Base-by-base conservation (phyloP, 257 asterid species). In the Haberlea rhodopensis region DNA sequence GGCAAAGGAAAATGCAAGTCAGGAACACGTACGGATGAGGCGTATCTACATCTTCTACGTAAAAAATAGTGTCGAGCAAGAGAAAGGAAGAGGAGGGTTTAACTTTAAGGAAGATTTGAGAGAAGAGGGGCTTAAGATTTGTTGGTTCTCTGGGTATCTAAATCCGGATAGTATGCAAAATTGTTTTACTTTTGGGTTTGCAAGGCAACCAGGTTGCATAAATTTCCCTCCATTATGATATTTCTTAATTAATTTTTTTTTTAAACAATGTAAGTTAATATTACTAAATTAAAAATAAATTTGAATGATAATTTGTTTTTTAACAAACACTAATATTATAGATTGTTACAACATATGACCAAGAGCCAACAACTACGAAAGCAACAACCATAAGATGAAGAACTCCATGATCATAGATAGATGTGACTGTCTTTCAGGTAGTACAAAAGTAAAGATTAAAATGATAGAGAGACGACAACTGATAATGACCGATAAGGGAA, bases 221-320 rank as follows among this genome's bases (percentile, higher is more conserved):
- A 54, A 63, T 79, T 73, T 78, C 80, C 84, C 84, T 79, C 80
- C 84, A 75, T 71, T 69, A 75, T 68, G 63, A 34, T 64, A 37
- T 63, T 64, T 57, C 57, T 59, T 51, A 68, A 51, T 68, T 70
- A 62, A 67, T n/a, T n/a, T n/a, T n/a, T n/a, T n/a, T n/a, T n/a
- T n/a, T n/a, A n/a, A n/a, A n/a, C n/a, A n/a, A n/a, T n/a, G n/a
- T n/a, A n/a, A n/a, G n/a, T n/a, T n/a, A n/a, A 34, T 64, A 37
- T 63, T 64, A 52, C 57, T 59, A 40, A 68, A 51, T 68, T 43
- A 43, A 43, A 43, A 43, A 43, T 43, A 43, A 43, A 43, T 43
- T 43, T 43, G 51, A 43, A 43, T 3, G n/a, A n/a, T n/a, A n/a
- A n/a, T n/a, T n/a, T n/a, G n/a, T n/a, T n/a, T n/a, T n/a, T n/a